Evolutionary conservation across 1,139 yeast species (phyloP).

Genomic region (Yamadazyma pseudoaaseri): DNA sequence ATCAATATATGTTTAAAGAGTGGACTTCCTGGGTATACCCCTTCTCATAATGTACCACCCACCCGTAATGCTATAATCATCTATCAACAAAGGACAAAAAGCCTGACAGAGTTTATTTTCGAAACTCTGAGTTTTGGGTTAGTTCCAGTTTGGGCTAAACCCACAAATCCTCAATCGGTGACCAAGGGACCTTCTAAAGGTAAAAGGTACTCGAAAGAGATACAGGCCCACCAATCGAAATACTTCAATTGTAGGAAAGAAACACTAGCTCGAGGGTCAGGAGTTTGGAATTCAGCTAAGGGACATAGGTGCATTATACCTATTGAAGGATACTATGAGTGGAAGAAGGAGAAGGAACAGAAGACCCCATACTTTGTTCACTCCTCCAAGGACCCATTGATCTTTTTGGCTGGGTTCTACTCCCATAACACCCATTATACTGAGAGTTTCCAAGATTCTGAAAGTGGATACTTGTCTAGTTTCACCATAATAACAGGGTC

Average conservation of each 20-base stretch:
- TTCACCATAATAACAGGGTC: constrained; percentile 76
- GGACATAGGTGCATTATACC: constrained; percentile 67
- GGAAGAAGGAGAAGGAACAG: constrained; percentile 47
- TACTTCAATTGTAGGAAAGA: constrained; percentile 68
- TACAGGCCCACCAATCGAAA: constrained; percentile 28
- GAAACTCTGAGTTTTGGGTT: constrained; percentile 46
- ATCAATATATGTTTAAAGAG: constrained; percentile 10
- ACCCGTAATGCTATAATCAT: constrained; percentile 36
- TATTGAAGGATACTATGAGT: constrained; percentile 82
- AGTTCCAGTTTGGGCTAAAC: constrained; percentile 44
- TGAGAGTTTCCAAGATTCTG: constrained; percentile 21
- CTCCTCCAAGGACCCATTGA: constrained; percentile 47
- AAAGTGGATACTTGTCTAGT: constrained; percentile 36
- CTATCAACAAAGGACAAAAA: constrained; percentile 13
- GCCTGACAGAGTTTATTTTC: constrained; percentile 19
- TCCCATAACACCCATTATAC: constrained; percentile 41
- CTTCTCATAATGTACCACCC: constrained; percentile 43
- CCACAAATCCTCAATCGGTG: constrained; percentile 27
- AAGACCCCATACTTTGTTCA: constrained; percentile 67
- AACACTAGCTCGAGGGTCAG: constrained; percentile 39
- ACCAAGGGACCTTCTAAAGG: constrained; percentile 19
- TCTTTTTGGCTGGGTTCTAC: constrained; percentile 74
- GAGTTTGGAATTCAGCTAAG: constrained; percentile 51
- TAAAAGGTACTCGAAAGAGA: constrained; percentile 26
- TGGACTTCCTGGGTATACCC: constrained; percentile 17